Percentiles rank a stretch among this genome's conserved stretches.
Conservation (phyloP, 306 rosid genomes). For the Cucurbita ficifolia region DNA sequence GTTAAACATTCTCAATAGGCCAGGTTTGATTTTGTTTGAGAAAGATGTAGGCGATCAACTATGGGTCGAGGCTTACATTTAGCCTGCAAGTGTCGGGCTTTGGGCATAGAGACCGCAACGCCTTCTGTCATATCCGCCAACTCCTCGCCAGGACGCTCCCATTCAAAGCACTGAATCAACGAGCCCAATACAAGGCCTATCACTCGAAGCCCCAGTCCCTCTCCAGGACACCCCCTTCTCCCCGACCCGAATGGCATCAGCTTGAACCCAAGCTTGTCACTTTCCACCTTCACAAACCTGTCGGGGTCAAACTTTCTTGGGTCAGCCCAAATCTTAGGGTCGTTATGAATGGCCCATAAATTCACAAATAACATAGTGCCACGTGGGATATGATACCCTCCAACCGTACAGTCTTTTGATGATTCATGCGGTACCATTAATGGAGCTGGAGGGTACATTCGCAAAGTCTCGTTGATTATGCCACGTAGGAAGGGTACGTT, state of each 20-base stretch:
- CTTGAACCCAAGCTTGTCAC: conserved; percentile 5
- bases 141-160: conserved; percentile 5
- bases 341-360: conserved; percentile 26
- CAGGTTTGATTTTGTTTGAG: not conserved
- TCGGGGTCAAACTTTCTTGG: conserved; percentile 20
- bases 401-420: conserved; percentile 15
- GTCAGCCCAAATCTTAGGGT: conserved; percentile 18
- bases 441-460: conserved; percentile 23
- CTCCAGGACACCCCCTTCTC: conserved; percentile 13
- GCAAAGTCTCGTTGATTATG: conserved; percentile 20
- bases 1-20: not conserved
- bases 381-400: conserved; percentile 17
- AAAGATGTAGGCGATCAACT: not conserved
- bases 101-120: not conserved
- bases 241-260: conserved; percentile 17
- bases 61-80: not conserved
- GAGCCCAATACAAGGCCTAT: conserved; percentile 7
- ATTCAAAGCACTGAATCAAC: conserved; percentile 8
- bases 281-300: conserved; percentile 7
- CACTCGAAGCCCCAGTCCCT: not conserved
- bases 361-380: conserved; percentile 31
- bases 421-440: conserved; percentile 19
- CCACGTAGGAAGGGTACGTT: conserved; percentile 16
- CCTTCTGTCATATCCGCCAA: conserved; percentile 9
- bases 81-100: not conserved